Evolutionary conservation across 768 basidiomycete species (phyloP).

Genomic region (Tulasnella sp.): DNA sequence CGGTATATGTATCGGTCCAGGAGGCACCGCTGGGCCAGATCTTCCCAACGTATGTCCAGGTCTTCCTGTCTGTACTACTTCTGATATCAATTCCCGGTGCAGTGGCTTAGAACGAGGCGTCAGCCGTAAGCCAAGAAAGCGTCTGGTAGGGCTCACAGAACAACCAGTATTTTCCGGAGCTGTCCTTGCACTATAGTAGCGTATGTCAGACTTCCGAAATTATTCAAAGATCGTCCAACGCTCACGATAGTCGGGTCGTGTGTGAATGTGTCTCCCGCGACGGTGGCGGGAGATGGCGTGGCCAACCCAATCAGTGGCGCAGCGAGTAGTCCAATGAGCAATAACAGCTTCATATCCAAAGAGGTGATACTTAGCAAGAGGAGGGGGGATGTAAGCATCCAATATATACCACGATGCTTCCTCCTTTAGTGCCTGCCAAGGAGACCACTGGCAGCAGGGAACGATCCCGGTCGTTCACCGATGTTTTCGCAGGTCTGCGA

Average conservation of each 20-base stretch:
- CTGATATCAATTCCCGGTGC: background rate
- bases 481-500: background rate
- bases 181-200: background rate
- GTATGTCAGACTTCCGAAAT: no score
- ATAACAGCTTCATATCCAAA: background rate
- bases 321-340: background rate
- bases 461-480: background rate
- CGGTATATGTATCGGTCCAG: conserved; percentile 5
- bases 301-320: background rate
- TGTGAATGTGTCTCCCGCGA: background rate
- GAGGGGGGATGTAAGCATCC: background rate
- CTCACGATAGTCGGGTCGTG: background rate
- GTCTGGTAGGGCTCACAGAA: background rate
- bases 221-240: background rate
- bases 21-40: background rate
- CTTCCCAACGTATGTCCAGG: background rate
- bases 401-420: background rate
- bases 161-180: conserved; percentile 4
- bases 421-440: background rate
- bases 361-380: background rate
- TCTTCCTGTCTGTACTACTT: background rate
- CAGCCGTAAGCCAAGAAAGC: background rate
- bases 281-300: background rate
- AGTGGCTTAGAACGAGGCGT: background rate
- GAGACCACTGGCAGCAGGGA: background rate